These are phyloP conservation scores for Phytophthora quininea DNA, from an alignment of 352 stramenopile genomes.

Conservation along the genomic window DNA sequence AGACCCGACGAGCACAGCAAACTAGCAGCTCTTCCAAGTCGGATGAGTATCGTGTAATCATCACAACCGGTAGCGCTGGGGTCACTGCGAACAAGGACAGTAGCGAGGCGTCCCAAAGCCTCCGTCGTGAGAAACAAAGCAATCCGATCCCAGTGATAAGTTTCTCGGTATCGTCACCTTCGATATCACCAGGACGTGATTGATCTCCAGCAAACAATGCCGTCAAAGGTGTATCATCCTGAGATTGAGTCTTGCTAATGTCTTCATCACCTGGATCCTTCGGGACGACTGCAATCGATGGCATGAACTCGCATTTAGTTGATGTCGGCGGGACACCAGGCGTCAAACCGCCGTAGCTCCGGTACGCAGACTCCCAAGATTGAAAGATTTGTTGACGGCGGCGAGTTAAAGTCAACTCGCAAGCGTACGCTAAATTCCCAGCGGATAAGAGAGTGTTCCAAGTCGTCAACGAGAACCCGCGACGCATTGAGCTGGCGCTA, in stretches of 20 bases:
- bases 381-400: slow-evolving; percentile 16
- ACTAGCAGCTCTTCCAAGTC: slow-evolving; percentile 56
- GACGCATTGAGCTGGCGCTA: slow-evolving; percentile 22
- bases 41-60: slow-evolving; percentile 48
- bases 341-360: slow-evolving; percentile 23
- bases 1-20: slow-evolving; percentile 41
- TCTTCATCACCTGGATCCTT: slow-evolving; percentile 6
- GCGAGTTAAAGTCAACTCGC: slow-evolving; percentile 16
- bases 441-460: slow-evolving; percentile 67
- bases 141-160: slow-evolving; percentile 17
- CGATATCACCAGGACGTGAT: not conserved
- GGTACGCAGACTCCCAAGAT: slow-evolving; percentile 30
- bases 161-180: slow-evolving; percentile 17
- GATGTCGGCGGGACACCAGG: slow-evolving; percentile 31
- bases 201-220: slow-evolving; percentile 24
- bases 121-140: slow-evolving; percentile 47
- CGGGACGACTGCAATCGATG: slow-evolving; percentile 28
- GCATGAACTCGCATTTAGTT: slow-evolving; percentile 25
- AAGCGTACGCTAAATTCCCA: slow-evolving; percentile 44
- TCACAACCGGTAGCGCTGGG: slow-evolving; percentile 33
- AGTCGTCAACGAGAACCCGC: slow-evolving; percentile 32
- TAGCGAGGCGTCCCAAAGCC: slow-evolving; percentile 49
- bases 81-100: slow-evolving; percentile 39
- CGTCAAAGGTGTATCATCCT: slow-evolving; percentile 16
- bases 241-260: not conserved